Conservation (phyloP, 805 yeast species). For the Komagataella kurtzmanii region DNA sequence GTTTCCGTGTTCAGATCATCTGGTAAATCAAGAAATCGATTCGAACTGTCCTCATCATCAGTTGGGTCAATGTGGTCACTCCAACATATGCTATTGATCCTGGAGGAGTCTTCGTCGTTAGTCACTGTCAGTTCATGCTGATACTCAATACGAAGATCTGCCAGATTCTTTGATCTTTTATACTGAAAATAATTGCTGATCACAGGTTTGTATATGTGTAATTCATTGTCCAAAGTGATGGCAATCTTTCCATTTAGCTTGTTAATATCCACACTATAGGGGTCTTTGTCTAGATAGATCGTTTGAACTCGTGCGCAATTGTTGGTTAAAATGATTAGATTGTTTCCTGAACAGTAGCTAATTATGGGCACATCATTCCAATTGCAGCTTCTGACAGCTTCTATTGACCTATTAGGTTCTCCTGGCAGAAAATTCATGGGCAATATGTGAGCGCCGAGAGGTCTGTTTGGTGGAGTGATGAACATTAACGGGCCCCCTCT, state of each 20-base stretch:
- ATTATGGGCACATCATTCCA: constrained; percentile 59
- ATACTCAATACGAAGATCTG: constrained; percentile 19
- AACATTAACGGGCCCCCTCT: not conserved
- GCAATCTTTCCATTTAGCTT: constrained; percentile 48
- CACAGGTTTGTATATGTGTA: constrained; percentile 42
- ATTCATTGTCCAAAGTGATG: constrained; percentile 28
- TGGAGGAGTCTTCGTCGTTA: constrained; percentile 10
- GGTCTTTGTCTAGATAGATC: constrained; percentile 53
- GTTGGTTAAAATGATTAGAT: constrained; percentile 52
- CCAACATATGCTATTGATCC: constrained; percentile 19
- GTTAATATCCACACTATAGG: constrained; percentile 54
- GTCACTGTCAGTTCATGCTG: constrained; percentile 13
- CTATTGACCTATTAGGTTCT: constrained; percentile 49
- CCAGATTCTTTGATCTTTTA: constrained; percentile 16
- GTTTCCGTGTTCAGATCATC: constrained; percentile 21
- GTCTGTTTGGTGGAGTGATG: not conserved
- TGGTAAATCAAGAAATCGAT: constrained; percentile 16
- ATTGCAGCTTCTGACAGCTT: constrained; percentile 39
- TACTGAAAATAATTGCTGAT: constrained; percentile 29
- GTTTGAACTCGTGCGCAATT: constrained; percentile 56
- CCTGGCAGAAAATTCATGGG: constrained; percentile 72
- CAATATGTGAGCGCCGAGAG: constrained; percentile 20
- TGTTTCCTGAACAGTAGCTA: constrained; percentile 81
- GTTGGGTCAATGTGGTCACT: constrained; percentile 18
- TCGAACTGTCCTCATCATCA: constrained; percentile 12